Percentiles rank a stretch among this genome's conserved stretches.
Conservation (phyloP, 163 green algal species). For the Chloromonas sp. region DNA sequence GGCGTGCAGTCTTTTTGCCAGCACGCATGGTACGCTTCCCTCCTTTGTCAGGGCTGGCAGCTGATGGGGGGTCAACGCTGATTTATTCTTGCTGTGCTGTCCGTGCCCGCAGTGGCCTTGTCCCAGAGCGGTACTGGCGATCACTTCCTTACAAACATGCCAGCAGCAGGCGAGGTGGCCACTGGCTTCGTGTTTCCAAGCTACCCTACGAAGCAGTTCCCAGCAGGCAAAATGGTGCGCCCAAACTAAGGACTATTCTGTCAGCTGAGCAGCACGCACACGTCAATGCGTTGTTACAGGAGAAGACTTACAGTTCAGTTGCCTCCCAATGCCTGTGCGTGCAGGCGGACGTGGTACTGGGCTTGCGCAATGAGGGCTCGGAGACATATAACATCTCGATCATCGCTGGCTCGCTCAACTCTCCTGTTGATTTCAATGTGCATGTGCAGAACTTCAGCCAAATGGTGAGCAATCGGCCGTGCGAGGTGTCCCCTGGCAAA, state of each 20-base stretch:
- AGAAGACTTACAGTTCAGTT: not conserved
- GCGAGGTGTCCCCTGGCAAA: not conserved
- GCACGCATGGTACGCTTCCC: too few species aligned
- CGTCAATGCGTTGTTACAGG: too few species aligned
- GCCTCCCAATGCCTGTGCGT: not conserved
- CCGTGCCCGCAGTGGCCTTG: too few species aligned
- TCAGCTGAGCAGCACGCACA: too few species aligned
- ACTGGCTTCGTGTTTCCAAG: conserved; percentile 44
- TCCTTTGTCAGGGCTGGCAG: too few species aligned
- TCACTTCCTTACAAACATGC: conserved; percentile 6
- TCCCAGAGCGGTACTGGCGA: too few species aligned
- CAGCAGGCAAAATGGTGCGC: conserved; percentile 45
- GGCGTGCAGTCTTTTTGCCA: too few species aligned
- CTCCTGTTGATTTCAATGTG: conserved; percentile 41
- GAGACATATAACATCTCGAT: conserved; percentile 47
- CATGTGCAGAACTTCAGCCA: conserved; percentile 57
- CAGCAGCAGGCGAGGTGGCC: conserved; percentile 31
- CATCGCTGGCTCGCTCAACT: conserved; percentile 51
- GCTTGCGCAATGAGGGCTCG: conserved; percentile 43
- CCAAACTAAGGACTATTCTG: too few species aligned
- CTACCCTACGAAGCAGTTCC: conserved; percentile 41
- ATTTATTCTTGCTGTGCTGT: too few species aligned
- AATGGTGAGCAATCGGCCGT: conserved; percentile 20
- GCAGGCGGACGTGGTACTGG: conserved; percentile 41
- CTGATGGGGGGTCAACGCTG: too few species aligned